Conservation (phyloP, 2,329 filamentous ascomycete species). For the Paraphaeosphaeria minitans region DNA sequence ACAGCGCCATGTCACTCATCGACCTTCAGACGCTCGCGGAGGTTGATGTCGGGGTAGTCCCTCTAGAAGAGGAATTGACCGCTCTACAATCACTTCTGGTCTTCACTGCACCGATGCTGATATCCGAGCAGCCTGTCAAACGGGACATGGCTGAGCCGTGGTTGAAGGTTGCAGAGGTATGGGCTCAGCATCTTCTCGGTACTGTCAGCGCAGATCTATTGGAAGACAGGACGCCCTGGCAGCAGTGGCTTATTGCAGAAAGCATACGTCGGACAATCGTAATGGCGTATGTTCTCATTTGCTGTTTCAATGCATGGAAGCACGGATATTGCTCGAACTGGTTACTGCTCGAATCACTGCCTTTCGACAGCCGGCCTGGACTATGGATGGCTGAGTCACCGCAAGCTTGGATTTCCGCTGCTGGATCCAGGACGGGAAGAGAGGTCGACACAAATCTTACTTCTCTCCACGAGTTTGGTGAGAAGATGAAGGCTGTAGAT, state of each 20-base stretch:
- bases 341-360: constrained; percentile 12
- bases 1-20: not conserved
- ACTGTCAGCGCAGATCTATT: not conserved
- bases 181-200: constrained; percentile 7
- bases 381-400: constrained; percentile 13
- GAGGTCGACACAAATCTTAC: constrained; percentile 9
- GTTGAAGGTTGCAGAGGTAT: constrained; percentile 2
- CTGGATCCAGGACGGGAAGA: not conserved
- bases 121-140: not conserved
- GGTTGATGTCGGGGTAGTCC: not conserved
- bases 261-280: constrained; percentile 12
- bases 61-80: constrained; percentile 5
- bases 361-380: constrained; percentile 13
- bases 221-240: constrained; percentile 1
- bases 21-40: not conserved
- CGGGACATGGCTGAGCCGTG: constrained; percentile 7
- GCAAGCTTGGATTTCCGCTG: constrained; percentile 14
- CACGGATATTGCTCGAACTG: constrained; percentile 11
- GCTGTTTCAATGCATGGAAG: constrained; percentile 14
- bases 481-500: not conserved
- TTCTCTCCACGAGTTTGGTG: constrained; percentile 14
- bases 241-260: constrained; percentile 15
- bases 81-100: constrained; percentile 11
- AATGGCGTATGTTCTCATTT: constrained; percentile 8
- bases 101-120: constrained; percentile 2